These are phyloP conservation scores for Glycyrrhiza uralensis DNA, from an alignment of 306 rosid genomes.

Conservation along the genomic window DNA sequence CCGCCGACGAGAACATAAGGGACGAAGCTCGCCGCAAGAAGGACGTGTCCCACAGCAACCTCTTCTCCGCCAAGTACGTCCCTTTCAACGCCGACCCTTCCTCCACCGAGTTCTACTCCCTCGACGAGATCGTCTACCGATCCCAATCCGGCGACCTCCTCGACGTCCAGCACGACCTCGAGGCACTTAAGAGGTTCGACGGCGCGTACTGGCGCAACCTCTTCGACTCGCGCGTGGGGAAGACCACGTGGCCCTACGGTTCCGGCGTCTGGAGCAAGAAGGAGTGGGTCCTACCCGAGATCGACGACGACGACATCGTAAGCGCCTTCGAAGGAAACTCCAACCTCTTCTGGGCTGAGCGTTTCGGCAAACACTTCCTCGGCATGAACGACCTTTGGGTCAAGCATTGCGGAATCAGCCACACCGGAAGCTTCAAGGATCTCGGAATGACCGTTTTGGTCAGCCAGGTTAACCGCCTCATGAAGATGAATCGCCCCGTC, in stretches of 20 bases:
- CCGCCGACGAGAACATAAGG: constrained; percentile 65
- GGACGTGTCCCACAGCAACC: constrained; percentile 41
- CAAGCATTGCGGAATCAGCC: constrained; percentile 85
- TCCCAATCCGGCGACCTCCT: constrained; percentile 75
- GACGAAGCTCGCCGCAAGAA: constrained; percentile 75
- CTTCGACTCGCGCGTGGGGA: constrained; percentile 74
- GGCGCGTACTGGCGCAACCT: constrained; percentile 76
- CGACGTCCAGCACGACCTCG: constrained; percentile 71
- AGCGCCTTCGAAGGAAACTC: constrained; percentile 81
- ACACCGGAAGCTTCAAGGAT: constrained; percentile 83
- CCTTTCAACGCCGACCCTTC: constrained; percentile 62
- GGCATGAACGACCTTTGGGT: constrained; percentile 84
- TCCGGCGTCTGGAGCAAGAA: constrained; percentile 91
- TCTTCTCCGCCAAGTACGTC: constrained; percentile 74
- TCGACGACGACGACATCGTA: constrained; percentile 63
- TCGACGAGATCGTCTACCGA: constrained; percentile 79
- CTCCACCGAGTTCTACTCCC: constrained; percentile 67
- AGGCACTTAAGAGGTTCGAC: constrained; percentile 59
- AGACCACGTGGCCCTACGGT: constrained; percentile 86
- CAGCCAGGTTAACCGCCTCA: constrained; percentile 73
- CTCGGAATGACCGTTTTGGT: constrained; percentile 86
- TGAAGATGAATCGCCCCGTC: constrained; percentile 66
- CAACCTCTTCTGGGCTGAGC: constrained; percentile 89
- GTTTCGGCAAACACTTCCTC: constrained; percentile 68
- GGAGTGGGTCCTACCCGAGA: constrained; percentile 85